Evolutionary conservation across 148 eudicot genomes (phyloP).

Genomic region (Silene latifolia): DNA sequence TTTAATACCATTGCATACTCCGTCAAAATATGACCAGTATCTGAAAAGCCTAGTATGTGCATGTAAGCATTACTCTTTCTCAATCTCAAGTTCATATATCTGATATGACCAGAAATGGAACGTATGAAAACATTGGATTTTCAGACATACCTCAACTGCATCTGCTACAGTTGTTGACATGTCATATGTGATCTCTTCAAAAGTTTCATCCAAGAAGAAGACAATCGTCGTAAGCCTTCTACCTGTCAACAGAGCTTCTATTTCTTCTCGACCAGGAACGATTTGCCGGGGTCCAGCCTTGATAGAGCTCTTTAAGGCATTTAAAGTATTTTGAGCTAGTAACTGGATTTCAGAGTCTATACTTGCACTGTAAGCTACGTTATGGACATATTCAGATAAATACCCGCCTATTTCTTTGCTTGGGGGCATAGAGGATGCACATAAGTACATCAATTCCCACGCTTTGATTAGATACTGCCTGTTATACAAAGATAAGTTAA

Average conservation of each 20-base stretch:
- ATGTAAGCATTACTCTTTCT: not conserved
- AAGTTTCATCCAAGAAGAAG: conserved; percentile 96
- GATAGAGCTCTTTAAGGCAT: conserved; percentile 79
- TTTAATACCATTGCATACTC: not conserved
- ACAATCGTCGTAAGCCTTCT: conserved; percentile 92
- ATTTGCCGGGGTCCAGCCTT: conserved; percentile 94
- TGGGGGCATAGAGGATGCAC: conserved; percentile 99
- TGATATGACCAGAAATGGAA: not conserved
- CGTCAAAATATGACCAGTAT: not conserved
- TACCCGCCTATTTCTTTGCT: conserved; percentile 95
- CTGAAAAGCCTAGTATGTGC: not conserved
- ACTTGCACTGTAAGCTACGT: conserved; percentile 63
- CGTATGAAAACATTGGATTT: not conserved
- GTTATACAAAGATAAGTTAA: conserved; percentile 27
- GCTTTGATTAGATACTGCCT: conserved; percentile 76
- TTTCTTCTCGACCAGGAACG: conserved; percentile 91
- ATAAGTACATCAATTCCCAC: conserved; percentile 96
- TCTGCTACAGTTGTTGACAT: conserved; percentile 96
- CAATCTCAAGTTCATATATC: not conserved
- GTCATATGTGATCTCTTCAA: conserved; percentile 94
- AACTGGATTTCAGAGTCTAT: conserved; percentile 69
- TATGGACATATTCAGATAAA: conserved; percentile 85
- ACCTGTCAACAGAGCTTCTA: conserved; percentile 83
- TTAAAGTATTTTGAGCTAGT: conserved; percentile 79
- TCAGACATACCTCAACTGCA: conserved; percentile 79